Conservation (phyloP, 106 monocot species). For the Dendrobium officinale region DNA sequence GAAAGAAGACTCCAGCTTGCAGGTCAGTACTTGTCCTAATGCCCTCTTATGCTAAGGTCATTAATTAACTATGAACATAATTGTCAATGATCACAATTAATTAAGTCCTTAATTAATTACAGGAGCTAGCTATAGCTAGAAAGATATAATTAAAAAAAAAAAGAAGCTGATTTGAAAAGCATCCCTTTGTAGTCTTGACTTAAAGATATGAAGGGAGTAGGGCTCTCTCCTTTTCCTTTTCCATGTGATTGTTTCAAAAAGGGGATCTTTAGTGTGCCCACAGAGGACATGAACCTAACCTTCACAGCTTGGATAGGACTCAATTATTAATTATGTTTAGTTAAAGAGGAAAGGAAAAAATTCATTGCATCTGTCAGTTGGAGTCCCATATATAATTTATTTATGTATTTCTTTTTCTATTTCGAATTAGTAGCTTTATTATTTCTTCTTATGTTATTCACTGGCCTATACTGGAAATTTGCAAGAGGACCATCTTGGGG, state of each 20-base stretch:
- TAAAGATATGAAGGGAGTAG: not conserved
- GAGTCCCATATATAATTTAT: not conserved
- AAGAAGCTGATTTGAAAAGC: not conserved
- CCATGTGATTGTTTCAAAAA: conserved; percentile 7
- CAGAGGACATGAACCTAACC: not conserved
- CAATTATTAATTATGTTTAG: not conserved
- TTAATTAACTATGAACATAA: no score
- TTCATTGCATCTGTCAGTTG: not conserved
- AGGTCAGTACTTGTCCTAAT: no score
- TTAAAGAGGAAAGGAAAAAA: not conserved
- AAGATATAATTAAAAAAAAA: not conserved
- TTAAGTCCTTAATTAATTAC: no score
- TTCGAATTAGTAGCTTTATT: not conserved
- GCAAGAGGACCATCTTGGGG: no score
- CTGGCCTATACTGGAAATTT: not conserved
- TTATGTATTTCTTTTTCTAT: not conserved
- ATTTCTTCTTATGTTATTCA: not conserved
- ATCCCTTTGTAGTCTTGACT: not conserved
- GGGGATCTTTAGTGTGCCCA: not conserved
- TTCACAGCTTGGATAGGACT: not conserved
- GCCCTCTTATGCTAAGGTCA: no score
- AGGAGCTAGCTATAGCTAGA: no score
- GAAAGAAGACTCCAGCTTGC: no score
- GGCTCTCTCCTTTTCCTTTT: conserved; percentile 1
- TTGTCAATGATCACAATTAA: no score